Conservation (phyloP, 1,284 basidiomycete genomes). For the Rhodotorula sp. region DNA sequence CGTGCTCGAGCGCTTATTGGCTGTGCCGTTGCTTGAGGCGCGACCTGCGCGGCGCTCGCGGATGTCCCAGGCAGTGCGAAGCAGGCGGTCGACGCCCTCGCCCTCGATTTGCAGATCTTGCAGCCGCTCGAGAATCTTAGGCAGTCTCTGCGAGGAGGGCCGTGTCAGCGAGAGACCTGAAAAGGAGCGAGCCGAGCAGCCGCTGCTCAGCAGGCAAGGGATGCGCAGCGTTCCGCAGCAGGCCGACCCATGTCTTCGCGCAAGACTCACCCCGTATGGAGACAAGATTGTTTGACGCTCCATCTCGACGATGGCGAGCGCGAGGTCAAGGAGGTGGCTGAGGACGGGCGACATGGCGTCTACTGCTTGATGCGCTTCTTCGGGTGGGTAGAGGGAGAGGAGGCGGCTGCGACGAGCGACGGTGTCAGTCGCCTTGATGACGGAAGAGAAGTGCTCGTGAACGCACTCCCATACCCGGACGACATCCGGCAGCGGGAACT, state of each 20-base stretch:
- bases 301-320: constrained; percentile 29
- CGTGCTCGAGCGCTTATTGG: neutral
- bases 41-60: constrained; percentile 32
- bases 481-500: constrained; percentile 39
- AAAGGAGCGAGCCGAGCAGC: neutral
- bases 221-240: neutral
- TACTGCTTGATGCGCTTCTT: neutral
- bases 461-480: constrained; percentile 39
- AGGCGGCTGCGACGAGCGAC: constrained; percentile 10
- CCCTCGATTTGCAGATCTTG: constrained; percentile 20
- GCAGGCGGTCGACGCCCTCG: constrained; percentile 28
- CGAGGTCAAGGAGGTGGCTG: constrained; percentile 38
- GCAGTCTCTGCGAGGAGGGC: constrained; percentile 11
- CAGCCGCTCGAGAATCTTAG: constrained; percentile 24
- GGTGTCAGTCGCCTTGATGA: neutral
- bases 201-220: neutral
- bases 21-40: neutral
- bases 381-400: constrained; percentile 32
- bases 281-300: constrained; percentile 31
- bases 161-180: neutral
- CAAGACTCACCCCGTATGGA: constrained; percentile 21
- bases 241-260: too few species aligned
- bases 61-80: constrained; percentile 33
- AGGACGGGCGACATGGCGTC: constrained; percentile 38
- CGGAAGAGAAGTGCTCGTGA: neutral